phyloP scores from a whole-genome alignment of 1,139 yeast genomes.

The Taphrina wiesneri region DNA sequence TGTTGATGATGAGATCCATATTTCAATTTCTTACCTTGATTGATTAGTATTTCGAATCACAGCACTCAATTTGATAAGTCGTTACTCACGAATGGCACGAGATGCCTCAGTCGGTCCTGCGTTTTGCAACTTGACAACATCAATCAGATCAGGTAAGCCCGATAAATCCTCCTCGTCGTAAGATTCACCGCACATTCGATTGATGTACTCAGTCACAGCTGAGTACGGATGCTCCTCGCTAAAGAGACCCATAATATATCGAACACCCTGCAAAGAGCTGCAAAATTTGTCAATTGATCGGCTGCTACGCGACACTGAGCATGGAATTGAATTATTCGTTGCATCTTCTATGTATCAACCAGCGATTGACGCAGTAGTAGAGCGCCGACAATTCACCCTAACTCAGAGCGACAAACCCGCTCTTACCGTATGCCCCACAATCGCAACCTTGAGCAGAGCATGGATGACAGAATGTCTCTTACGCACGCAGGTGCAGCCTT shows the following conservation, averaged over 20 bases:
- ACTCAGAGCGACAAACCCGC: background rate
- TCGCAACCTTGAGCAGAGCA: background rate
- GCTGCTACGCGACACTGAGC: too few relatives aligned
- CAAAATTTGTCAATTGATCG: too few relatives aligned
- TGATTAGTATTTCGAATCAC: constrained; percentile 57
- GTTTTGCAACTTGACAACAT: constrained; percentile 47
- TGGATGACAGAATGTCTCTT: background rate
- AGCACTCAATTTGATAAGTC: too few relatives aligned
- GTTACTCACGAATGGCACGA: constrained; percentile 23
- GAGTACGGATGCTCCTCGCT: constrained; percentile 52
- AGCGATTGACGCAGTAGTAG: background rate
- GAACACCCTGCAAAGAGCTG: too few relatives aligned
- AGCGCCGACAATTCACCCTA: background rate
- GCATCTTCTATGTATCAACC: too few relatives aligned
- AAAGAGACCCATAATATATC: constrained; percentile 47
- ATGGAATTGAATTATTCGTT: too few relatives aligned
- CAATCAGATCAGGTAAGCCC: constrained; percentile 52
- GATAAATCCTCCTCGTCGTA: constrained; percentile 49
- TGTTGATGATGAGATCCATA: constrained; percentile 71
- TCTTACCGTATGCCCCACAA: background rate
- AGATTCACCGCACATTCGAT: constrained; percentile 49
- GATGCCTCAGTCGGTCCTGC: constrained; percentile 33
- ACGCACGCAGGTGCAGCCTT: background rate
- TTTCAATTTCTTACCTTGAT: constrained; percentile 81
- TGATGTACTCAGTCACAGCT: constrained; percentile 54